phyloP scores from a whole-genome alignment of 768 basidiomycete genomes.

The Leccinum disarticulatum region DNA sequence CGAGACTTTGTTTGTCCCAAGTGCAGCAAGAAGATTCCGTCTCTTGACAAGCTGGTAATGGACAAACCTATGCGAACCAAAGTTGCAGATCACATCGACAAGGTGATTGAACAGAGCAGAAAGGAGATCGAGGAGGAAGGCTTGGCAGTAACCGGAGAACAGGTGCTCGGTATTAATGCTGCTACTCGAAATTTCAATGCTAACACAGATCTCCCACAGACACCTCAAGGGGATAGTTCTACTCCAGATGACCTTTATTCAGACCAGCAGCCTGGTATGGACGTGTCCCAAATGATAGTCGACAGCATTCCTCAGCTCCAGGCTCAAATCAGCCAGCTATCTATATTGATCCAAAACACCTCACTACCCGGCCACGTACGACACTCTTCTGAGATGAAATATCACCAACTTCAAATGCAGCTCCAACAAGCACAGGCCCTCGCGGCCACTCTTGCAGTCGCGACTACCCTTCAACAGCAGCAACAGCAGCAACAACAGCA shows the following conservation, averaged over 20 bases:
- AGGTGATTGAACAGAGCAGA: slow-evolving; percentile 73
- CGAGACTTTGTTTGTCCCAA: slow-evolving; percentile 93
- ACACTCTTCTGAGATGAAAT: slow-evolving; percentile 79
- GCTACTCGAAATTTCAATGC: neutral
- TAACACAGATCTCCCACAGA: slow-evolving; percentile 14
- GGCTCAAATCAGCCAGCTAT: slow-evolving; percentile 80
- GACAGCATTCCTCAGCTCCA: slow-evolving; percentile 81
- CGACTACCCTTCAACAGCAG: slow-evolving; percentile 54
- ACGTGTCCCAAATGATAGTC: slow-evolving; percentile 68
- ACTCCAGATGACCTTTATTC: slow-evolving; percentile 67
- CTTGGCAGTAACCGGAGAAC: slow-evolving; percentile 26
- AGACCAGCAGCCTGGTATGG: slow-evolving; percentile 71
- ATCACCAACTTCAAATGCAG: slow-evolving; percentile 77
- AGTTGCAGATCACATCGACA: slow-evolving; percentile 82
- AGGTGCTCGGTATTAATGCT: slow-evolving; percentile 32
- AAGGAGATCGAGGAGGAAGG: slow-evolving; percentile 56
- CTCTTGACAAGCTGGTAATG: slow-evolving; percentile 79
- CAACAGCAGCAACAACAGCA: slow-evolving; percentile 40
- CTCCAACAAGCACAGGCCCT: slow-evolving; percentile 78
- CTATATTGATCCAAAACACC: slow-evolving; percentile 77
- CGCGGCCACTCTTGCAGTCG: slow-evolving; percentile 60
- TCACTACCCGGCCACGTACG: slow-evolving; percentile 70
- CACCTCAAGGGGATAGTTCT: slow-evolving; percentile 27
- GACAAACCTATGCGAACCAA: slow-evolving; percentile 80
- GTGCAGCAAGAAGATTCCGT: slow-evolving; percentile 84